Evolutionary conservation across 768 basidiomycete genomes (phyloP).

Genomic region (Amanita rimosa): DNA sequence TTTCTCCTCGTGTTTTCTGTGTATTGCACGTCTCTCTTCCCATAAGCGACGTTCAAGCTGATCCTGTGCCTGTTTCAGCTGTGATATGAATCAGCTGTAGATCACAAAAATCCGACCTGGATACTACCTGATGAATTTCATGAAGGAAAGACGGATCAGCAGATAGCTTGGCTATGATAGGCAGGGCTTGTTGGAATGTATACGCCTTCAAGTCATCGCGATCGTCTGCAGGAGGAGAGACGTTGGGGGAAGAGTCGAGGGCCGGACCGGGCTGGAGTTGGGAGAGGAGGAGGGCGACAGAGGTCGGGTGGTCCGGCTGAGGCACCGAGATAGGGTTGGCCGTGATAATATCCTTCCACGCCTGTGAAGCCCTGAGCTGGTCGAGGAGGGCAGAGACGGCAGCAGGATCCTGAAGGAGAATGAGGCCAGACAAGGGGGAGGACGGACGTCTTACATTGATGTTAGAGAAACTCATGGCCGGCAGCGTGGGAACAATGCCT

Average conservation of each 20-base stretch:
- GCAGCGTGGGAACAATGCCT: conserved; percentile 25
- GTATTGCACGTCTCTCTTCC: conserved; percentile 54
- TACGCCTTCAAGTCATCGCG: conserved; percentile 33
- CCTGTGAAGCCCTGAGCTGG: conserved; percentile 52
- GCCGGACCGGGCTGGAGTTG: conserved; percentile 29
- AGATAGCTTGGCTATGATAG: conserved; percentile 48
- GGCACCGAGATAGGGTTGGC: not conserved
- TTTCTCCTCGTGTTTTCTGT: conserved; percentile 58
- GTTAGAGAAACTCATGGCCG: conserved; percentile 34
- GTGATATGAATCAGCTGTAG: conserved; percentile 3
- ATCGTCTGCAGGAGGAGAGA: not conserved
- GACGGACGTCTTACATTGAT: conserved; percentile 35
- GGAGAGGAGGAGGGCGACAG: conserved; percentile 55
- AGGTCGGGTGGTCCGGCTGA: not conserved
- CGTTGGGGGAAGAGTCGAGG: not conserved
- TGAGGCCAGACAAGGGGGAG: not conserved
- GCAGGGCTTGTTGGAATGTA: conserved; percentile 63
- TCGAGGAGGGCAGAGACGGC: conserved; percentile 65
- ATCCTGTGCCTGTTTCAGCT: conserved; percentile 69
- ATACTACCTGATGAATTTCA: conserved; percentile 46
- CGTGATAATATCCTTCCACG: conserved; percentile 45
- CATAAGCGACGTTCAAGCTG: conserved; percentile 57
- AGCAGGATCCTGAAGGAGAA: conserved; percentile 41
- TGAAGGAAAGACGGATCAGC: conserved; percentile 40
- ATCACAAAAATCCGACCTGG: not conserved